A percentile compares a stretch with the other conserved stretches of the same genome.
Evolutionary conservation across 805 yeast genomes (phyloP).

Genomic region (Tetrapisispora phaffii): DNA sequence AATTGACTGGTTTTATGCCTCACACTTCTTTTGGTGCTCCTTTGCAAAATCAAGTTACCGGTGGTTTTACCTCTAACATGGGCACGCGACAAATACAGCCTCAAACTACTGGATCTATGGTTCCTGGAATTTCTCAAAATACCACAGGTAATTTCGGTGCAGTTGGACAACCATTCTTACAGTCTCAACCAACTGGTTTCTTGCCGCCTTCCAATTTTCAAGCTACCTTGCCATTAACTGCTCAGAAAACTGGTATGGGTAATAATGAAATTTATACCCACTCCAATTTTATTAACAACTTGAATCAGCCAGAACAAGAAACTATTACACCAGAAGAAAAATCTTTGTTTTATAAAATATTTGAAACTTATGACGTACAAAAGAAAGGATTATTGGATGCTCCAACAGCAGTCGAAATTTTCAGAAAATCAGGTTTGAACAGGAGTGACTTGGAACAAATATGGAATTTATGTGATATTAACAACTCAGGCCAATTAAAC

Average conservation of each 20-base stretch:
- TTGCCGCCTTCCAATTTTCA: slow-evolving; percentile 35
- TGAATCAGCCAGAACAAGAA: slow-evolving; percentile 36
- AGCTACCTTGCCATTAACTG: slow-evolving; percentile 27
- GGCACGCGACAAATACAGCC: slow-evolving; percentile 1
- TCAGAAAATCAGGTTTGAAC: slow-evolving; percentile 83
- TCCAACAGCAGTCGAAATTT: slow-evolving; percentile 68
- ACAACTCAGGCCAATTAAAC: slow-evolving; percentile 71
- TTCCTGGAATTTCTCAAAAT: slow-evolving; percentile 31
- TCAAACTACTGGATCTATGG: slow-evolving; percentile 2
- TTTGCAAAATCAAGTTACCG: slow-evolving; percentile 30
- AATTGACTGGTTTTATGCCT: slow-evolving; percentile 37
- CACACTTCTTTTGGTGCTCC: slow-evolving; percentile 22
- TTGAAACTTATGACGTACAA: slow-evolving; percentile 74
- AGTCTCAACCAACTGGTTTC: slow-evolving; percentile 52
- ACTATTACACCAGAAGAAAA: slow-evolving; percentile 83
- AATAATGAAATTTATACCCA: slow-evolving; percentile 31
- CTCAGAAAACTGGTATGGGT: slow-evolving; percentile 37
- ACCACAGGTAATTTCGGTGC: slow-evolving; percentile 51
- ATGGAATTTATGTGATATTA: slow-evolving; percentile 80
- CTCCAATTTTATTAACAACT: slow-evolving; percentile 26
- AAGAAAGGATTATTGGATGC: slow-evolving; percentile 67
- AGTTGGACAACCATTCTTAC: slow-evolving; percentile 5
- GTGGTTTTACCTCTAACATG: slow-evolving; percentile 15
- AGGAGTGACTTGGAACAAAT: slow-evolving; percentile 78
- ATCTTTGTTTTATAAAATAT: slow-evolving; percentile 72